Conservation (phyloP, 768 basidiomycete genomes). For the Suillus occidentalis region DNA sequence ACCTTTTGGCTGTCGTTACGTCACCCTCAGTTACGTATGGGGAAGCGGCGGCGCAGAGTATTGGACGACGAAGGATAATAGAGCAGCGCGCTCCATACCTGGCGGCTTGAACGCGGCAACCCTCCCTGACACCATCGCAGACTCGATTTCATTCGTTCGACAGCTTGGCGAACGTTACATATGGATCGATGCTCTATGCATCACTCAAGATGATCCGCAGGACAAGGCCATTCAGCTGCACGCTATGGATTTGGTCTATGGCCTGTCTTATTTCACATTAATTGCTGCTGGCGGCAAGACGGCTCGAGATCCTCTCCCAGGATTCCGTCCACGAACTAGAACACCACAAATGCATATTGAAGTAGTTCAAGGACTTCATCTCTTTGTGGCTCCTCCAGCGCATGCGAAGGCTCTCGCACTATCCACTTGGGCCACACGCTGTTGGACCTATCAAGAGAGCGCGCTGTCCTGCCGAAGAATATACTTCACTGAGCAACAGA, state of each 20-base stretch:
- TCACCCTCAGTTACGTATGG: constrained; percentile 11
- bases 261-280: constrained; percentile 18
- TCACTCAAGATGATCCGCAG: constrained; percentile 22
- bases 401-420: not conserved
- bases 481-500: constrained; percentile 23
- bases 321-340: constrained; percentile 14
- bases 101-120: constrained; percentile 10
- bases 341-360: constrained; percentile 16
- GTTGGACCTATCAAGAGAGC: constrained; percentile 25
- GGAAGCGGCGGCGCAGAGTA: constrained; percentile 1
- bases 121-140: constrained; percentile 19
- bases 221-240: constrained; percentile 20
- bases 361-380: constrained; percentile 21
- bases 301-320: constrained; percentile 15
- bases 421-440: constrained; percentile 20
- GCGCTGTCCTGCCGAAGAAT: constrained; percentile 21
- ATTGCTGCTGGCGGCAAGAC: constrained; percentile 20
- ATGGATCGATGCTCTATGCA: constrained; percentile 27
- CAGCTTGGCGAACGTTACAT: constrained; percentile 22
- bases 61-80: constrained; percentile 8
- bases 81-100: not conserved
- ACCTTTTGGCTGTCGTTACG: constrained; percentile 5
- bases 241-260: constrained; percentile 21
- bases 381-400: constrained; percentile 18
- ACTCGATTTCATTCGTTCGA: constrained; percentile 20